phyloP scores from a whole-genome alignment of 73 alveolate genomes.

The Tetrahymena thermophila region DNA sequence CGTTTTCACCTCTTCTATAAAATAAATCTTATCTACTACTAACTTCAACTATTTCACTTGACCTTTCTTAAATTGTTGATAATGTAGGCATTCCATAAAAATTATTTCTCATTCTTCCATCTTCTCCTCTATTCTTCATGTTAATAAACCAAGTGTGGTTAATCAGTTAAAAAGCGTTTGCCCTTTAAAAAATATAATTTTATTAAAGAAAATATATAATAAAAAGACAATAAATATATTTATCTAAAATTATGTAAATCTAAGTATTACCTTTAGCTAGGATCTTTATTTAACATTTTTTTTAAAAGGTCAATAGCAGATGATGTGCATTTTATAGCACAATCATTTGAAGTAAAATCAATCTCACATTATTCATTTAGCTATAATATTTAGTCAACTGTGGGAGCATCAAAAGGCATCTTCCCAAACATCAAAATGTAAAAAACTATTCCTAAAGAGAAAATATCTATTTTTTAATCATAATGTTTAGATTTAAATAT shows the following conservation, averaged over 20 bases:
- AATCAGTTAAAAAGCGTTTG: neutral
- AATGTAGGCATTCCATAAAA: neutral
- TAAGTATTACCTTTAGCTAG: neutral
- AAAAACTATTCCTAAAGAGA: constrained; percentile 59
- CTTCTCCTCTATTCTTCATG: neutral
- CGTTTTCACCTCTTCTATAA: neutral
- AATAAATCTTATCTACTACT: neutral
- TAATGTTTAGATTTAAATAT: constrained; percentile 52
- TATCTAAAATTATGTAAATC: neutral
- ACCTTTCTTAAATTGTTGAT: neutral
- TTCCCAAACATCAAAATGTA: constrained; percentile 61
- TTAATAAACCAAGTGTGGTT: neutral
- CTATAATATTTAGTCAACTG: neutral
- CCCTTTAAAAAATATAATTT: neutral
- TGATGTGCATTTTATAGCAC: neutral
- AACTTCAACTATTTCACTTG: neutral
- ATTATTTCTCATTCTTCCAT: neutral
- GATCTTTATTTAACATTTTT: neutral
- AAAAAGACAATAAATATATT: too few relatives aligned
- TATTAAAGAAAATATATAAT: too few relatives aligned
- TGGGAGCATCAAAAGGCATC: constrained; percentile 45
- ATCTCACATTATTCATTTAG: neutral
- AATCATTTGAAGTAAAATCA: neutral
- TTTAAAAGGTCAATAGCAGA: neutral
- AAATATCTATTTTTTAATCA: constrained; percentile 57